Evolutionary conservation across 192 early-diverging fungal genomes (phyloP).

Genomic region (Gonapodya sp.): DNA sequence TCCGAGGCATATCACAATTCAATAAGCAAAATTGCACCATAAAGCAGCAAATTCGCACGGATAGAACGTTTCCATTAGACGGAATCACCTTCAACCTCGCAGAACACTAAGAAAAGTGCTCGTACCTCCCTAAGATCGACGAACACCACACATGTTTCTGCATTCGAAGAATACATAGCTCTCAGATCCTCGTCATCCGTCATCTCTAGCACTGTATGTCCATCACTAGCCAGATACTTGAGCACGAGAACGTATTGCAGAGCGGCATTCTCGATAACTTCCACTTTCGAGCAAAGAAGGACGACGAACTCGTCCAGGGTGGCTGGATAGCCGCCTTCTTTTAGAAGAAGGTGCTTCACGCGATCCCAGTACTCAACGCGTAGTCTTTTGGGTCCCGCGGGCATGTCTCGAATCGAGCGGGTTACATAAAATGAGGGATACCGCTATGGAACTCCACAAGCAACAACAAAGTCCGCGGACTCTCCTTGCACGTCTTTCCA

Average conservation of each 20-base stretch:
- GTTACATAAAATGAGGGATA: too few relatives aligned
- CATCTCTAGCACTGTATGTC: neutral
- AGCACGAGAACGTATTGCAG: neutral
- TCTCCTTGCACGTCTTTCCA: too few relatives aligned
- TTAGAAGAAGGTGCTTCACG: neutral
- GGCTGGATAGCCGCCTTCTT: neutral
- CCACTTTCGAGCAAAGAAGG: neutral
- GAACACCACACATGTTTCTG: neutral
- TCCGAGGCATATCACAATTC: too few relatives aligned
- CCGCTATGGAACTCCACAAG: too few relatives aligned
- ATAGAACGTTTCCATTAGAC: too few relatives aligned
- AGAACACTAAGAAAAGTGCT: too few relatives aligned
- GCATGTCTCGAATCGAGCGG: too few relatives aligned
- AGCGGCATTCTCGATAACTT: neutral
- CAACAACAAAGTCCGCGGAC: too few relatives aligned
- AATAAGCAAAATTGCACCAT: too few relatives aligned
- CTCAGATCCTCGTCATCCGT: neutral
- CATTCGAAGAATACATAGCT: neutral
- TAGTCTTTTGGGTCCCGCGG: neutral
- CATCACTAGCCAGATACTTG: neutral
- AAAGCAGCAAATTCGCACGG: too few relatives aligned
- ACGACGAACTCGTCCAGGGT: neutral
- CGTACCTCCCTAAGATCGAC: neutral
- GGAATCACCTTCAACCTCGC: too few relatives aligned
- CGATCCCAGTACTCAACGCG: neutral